Evolutionary conservation across 2,329 filamentous ascomycete genomes (phyloP).

Genomic region (Proliferodiscus dingleyae): DNA sequence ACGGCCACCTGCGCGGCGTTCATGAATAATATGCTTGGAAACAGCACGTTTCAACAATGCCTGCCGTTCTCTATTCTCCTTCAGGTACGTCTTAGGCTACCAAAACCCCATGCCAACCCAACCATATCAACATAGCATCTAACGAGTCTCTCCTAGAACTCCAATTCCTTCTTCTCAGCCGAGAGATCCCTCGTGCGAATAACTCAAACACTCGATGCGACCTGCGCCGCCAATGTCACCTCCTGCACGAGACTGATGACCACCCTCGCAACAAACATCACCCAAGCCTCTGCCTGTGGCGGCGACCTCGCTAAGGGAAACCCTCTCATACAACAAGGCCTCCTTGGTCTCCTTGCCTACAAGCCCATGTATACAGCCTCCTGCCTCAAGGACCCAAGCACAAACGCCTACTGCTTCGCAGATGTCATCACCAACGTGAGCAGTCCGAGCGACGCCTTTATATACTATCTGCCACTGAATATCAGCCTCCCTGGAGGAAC

Average conservation of each 20-base stretch:
- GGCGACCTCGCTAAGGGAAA: conserved; percentile 64
- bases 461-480: conserved; percentile 84
- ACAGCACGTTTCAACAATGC: conserved; percentile 46
- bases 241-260: conserved; percentile 63
- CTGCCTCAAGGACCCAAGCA: conserved; percentile 66
- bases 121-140: neutral
- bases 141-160: conserved; percentile 52
- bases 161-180: conserved; percentile 76
- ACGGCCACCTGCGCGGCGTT: conserved; percentile 33
- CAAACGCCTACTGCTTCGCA: conserved; percentile 73
- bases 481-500: conserved; percentile 60
- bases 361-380: conserved; percentile 72
- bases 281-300: conserved; percentile 59
- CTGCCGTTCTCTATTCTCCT: conserved; percentile 81
- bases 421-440: conserved; percentile 74
- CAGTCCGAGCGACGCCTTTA: conserved; percentile 66
- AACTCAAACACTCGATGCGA: conserved; percentile 71
- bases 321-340: conserved; percentile 66
- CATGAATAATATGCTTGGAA: conserved; percentile 27
- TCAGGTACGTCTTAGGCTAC: too few species aligned
- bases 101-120: conserved; percentile 29
- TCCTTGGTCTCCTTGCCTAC: conserved; percentile 73
- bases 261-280: conserved; percentile 60
- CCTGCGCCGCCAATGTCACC: conserved; percentile 64
- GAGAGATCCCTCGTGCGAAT: conserved; percentile 66